Base-by-base conservation (phyloP, 2,329 filamentous ascomycete genomes). In the Ophiosphaerella narmari region DNA sequence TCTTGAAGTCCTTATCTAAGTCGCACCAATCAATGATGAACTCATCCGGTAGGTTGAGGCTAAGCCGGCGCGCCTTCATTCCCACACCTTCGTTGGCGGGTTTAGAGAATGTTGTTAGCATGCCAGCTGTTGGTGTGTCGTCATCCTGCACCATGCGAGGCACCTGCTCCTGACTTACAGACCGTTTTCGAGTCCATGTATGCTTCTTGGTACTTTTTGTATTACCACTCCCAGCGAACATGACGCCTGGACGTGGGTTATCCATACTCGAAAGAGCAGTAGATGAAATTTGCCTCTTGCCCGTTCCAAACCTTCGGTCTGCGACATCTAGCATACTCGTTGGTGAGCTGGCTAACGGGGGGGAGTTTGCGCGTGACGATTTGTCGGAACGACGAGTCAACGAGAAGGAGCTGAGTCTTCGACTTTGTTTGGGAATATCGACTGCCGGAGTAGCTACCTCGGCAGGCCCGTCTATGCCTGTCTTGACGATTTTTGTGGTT, bases 1-100 rank as follows among this genome's bases (percentile, higher is more conserved):
- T 88, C 54, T 87, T 85, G 61, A 86, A 93, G 60, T 91, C 88
- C 39, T 80, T 79, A 52, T 83, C 80, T 4, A 93, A 78, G 43
- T 90, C 86, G 23, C 80, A 86, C 8, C 86, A 81, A 53, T 90
- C 86, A 26, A 91, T 86, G 1, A 81, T 82, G 66, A 91, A 89
- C 60, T 90, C 86, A 60, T 91, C 88, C 1, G 87, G 87, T 23
- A 91, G 76, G 62, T 82, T 88, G 41, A 90, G 72, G 65, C 89
- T 92, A 75, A 93, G 79, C 43, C 88, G 85, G n/a, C 89, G 82
- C 26, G 89, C 86, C 75, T 92, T 93, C 70, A 89, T 81, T 8
- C 89, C 89, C 14, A 86, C 88, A 11, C 89, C 89, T 18, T 82
- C 82, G 44, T 86, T 85, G 1, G 89, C 87, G 1, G 66, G 55